Evolutionary conservation across 139 green algal species (phyloP), one percentile per base, ranked within the genome.

Genomic region (Eudorina sp.): DNA sequence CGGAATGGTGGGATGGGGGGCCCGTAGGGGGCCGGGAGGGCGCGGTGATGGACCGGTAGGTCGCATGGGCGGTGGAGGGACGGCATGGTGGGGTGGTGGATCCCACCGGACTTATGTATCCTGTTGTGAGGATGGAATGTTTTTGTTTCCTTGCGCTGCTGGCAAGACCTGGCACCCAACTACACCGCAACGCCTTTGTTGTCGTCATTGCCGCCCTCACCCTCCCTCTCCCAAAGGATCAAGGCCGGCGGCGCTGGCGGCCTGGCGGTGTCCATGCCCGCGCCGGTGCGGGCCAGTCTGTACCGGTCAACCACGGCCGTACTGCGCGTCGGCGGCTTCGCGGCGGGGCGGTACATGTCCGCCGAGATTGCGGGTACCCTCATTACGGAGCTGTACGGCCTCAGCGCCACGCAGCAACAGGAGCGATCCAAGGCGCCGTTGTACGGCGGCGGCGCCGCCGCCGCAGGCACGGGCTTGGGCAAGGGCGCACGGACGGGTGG

Each of bases 311-410:
- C 83, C 3, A 29, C 38, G n/a, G 40, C 46, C 29, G 34, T 94
- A 75, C 62, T 96, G 48, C 29, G 36, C 25, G 4, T 31, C 14
- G 85, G 80, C 6, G 93, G 91, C 3, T 36, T 90, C 53, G 90
- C 83, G 13, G 90, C 84, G 0, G 93, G 72, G 25, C 77, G 83
- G 14, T 66, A 68, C 0, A 69, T 95, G 40, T 90, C 89, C 14
- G 29, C 78, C 18, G 68, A 89, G 53, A 76, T 88, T 40, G n/a
- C 90, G 9, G 74, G 73, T 0, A 86, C 62, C 29, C 64, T 91
- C 0, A 36, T 90, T 0, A 69, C 85, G 1, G 92, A 96, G 84
- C 77, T 96, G 66, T 96, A 95, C 72, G 93, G 91, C n/a, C 60
- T 53, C 9, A 69, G 45, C 6, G 86, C 86, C n/a, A 48, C 43